Evolutionary conservation across 345 rosid genomes (phyloP), one percentile per base, ranked within the genome.

Genomic region (Salix dunnii): DNA sequence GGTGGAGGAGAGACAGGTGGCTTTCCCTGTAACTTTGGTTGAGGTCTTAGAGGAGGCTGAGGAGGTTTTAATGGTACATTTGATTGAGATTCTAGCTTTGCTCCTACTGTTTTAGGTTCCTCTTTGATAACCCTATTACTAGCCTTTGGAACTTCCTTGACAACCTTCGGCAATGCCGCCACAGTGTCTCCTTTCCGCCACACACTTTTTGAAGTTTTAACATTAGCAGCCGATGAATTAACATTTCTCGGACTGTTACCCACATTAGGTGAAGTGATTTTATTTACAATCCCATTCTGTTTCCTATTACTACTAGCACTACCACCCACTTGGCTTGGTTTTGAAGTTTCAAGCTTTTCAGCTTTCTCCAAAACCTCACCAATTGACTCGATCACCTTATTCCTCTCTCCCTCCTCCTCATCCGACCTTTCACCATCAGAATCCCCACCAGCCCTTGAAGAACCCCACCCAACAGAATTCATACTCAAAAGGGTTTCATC

Each of bases 161-260:
- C 94, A 82, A 88, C 86, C 86, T 84, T 95, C 58, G 88, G 87
- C 78, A 89, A 85, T 40, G 74, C 76, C 30, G 87, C 87, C 27
- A 91, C 90, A 13, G 88, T 77, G 81, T 96, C 99, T 14, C 99
- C 98, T 83, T 92, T 96, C 70, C 92, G 85, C 99, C 99, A 96
- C 72, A 96, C 99, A 76, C 97, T 96, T 91, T 89, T 96, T 87
- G 89, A 73, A 70, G 93, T 84, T 78, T 96, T 93, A 42, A 77
- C 77, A 53, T 81, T 80, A 27, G 75, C 86, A 14, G 43, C 79
- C 7, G 86, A 82, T 1, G 79, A 70, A 58, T 80, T 81, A 31
- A 79, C 84, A 58, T 78, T 76, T 78, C 63, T 82, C 6, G 77
- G 73, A 82, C 79, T 77, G 79, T 79, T 49, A 80, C 40, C 77